Conservation (phyloP, 2,329 filamentous ascomycete genomes). For the Colletotrichum truncatum region DNA sequence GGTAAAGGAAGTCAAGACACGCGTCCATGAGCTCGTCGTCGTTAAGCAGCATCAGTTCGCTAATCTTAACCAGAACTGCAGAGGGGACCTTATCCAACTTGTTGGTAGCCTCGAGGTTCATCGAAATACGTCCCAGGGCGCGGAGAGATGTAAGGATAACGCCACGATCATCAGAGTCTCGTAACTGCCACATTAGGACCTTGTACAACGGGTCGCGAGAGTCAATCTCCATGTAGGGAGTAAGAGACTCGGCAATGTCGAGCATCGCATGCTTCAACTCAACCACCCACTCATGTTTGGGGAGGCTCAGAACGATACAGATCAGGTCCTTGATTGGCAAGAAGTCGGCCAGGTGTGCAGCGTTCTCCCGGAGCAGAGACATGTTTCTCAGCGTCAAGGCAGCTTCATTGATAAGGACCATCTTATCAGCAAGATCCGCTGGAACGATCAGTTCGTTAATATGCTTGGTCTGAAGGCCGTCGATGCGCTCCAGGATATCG, state of each 20-base stretch:
- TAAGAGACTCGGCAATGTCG: constrained; percentile 91
- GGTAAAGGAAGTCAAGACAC: constrained; percentile 93
- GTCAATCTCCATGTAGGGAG: constrained; percentile 79
- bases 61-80: constrained; percentile 71
- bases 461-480: constrained; percentile 66
- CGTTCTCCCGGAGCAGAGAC: constrained; percentile 93
- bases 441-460: constrained; percentile 75
- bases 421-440: constrained; percentile 72
- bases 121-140: constrained; percentile 86
- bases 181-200: constrained; percentile 72
- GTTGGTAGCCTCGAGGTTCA: constrained; percentile 84
- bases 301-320: constrained; percentile 83
- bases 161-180: constrained; percentile 77
- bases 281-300: constrained; percentile 74
- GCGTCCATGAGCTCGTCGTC: constrained; percentile 92
- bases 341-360: constrained; percentile 79
- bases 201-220: constrained; percentile 81
- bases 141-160: constrained; percentile 82
- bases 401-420: constrained; percentile 86
- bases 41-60: constrained; percentile 80
- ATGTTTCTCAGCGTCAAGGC: constrained; percentile 92
- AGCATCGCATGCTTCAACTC: constrained; percentile 92
- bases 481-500: constrained; percentile 72
- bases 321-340: constrained; percentile 80
- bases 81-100: constrained; percentile 76